Percentiles rank a stretch among this genome's conserved stretches.
Evolutionary conservation across 306 rosid species (phyloP).

Genomic region (Rosa rugosa): DNA sequence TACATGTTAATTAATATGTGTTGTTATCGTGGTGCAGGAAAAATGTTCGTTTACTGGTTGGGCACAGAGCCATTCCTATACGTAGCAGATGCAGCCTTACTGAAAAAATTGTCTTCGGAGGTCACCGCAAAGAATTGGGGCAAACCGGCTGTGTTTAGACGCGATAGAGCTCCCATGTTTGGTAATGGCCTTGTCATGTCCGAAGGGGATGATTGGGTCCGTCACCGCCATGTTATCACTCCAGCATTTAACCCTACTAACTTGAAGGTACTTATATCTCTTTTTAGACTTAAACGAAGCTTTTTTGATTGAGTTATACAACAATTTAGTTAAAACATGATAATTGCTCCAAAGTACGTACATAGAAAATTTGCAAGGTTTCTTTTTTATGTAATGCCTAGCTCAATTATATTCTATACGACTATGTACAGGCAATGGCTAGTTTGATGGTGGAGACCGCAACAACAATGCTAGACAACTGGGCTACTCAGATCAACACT

Average conservation of each 20-base stretch:
- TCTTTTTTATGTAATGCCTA: background rate
- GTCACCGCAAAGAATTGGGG: slow-evolving; percentile 76
- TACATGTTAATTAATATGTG: background rate
- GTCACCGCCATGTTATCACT: slow-evolving; percentile 63
- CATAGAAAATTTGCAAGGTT: background rate
- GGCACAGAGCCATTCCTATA: slow-evolving; percentile 86
- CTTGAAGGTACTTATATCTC: slow-evolving; percentile 46
- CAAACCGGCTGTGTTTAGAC: slow-evolving; percentile 64
- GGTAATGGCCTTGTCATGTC: slow-evolving; percentile 72
- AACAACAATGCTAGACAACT: slow-evolving; percentile 58
- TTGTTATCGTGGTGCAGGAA: slow-evolving; percentile 44
- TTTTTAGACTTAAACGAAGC: background rate
- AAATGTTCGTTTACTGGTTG: slow-evolving; percentile 69
- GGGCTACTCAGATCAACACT: slow-evolving; percentile 42
- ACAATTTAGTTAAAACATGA: too few relatives aligned
- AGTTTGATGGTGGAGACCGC: slow-evolving; percentile 61
- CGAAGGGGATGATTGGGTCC: slow-evolving; percentile 76
- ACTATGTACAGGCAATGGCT: slow-evolving; percentile 53
- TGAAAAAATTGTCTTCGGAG: slow-evolving; percentile 59
- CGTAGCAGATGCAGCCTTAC: slow-evolving; percentile 65
- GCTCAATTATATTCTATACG: background rate
- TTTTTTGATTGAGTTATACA: background rate
- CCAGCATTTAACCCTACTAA: slow-evolving; percentile 65
- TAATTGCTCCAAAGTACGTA: background rate
- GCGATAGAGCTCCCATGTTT: slow-evolving; percentile 72